phyloP scores from a whole-genome alignment of 306 rosid species.

The Styphnolobium japonicum region DNA sequence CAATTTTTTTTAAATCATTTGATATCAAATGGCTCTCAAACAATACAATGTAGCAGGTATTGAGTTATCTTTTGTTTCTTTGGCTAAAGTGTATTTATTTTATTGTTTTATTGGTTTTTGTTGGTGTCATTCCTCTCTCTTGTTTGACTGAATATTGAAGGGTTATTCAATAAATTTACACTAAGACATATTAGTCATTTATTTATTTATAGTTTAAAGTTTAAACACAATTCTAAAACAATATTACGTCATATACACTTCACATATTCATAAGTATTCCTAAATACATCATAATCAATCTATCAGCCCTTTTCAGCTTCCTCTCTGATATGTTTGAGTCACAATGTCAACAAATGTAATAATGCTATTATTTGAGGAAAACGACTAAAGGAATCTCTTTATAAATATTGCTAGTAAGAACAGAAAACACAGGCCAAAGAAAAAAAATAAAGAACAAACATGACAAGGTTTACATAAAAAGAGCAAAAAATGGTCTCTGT shows the following conservation, averaged over 20 bases:
- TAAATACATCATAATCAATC: too few species aligned
- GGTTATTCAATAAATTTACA: too few species aligned
- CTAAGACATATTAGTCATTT: too few species aligned
- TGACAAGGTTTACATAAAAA: not conserved
- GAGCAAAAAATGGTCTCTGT: not conserved
- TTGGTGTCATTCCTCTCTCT: not conserved
- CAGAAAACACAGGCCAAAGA: not conserved
- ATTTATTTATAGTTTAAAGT: not conserved
- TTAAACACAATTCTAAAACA: too few species aligned
- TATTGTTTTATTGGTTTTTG: not conserved
- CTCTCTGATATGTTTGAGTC: too few species aligned
- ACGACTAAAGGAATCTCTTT: too few species aligned
- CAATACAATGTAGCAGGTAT: constrained; percentile 88
- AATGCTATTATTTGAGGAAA: too few species aligned
- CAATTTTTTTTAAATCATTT: constrained; percentile 57
- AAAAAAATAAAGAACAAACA: not conserved
- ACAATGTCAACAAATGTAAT: too few species aligned
- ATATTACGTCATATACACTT: too few species aligned
- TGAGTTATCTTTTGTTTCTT: constrained; percentile 10
- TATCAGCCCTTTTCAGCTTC: too few species aligned
- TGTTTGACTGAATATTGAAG: constrained; percentile 4
- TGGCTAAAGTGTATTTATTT: not conserved
- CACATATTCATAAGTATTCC: too few species aligned
- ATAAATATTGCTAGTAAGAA: not conserved
- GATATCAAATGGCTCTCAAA: constrained; percentile 82